Evolutionary conservation across 108 stramenopile genomes (phyloP).

Genomic region (Chaetoceros muelleri): DNA sequence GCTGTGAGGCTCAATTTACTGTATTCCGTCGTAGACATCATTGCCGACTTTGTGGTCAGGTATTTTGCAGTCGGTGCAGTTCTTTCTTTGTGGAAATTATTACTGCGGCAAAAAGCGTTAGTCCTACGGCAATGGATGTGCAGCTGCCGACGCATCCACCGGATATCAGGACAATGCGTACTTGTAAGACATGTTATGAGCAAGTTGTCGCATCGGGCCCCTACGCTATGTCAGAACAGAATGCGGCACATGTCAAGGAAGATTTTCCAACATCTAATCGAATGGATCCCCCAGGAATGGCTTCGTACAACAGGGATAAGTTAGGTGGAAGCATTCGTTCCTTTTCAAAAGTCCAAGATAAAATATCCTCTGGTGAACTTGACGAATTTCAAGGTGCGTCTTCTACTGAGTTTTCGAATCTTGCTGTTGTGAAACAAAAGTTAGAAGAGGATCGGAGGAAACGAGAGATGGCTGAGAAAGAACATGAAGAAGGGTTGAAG

Average conservation of each 20-base stretch:
- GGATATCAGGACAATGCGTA: constrained; percentile 31
- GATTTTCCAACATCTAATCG: no score
- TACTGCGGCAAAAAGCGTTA: neutral
- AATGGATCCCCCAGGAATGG: no score
- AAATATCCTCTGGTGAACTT: constrained; percentile 12
- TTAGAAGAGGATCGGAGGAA: constrained; percentile 22
- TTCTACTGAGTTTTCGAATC: constrained; percentile 20
- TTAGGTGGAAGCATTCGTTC: constrained; percentile 2
- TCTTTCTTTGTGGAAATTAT: constrained; percentile 59
- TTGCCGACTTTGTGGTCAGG: constrained; percentile 95
- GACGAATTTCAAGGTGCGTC: constrained; percentile 13
- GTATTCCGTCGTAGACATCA: constrained; percentile 92
- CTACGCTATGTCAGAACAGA: constrained; percentile 9
- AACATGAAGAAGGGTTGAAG: constrained; percentile 1
- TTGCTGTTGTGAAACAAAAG: constrained; percentile 23
- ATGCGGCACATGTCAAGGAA: constrained; percentile 13
- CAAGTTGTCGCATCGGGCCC: constrained; percentile 44
- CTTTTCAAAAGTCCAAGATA: constrained; percentile 3
- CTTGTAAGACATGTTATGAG: constrained; percentile 70
- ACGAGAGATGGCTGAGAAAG: constrained; percentile 16
- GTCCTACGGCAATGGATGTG: constrained; percentile 9
- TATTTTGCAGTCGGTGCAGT: constrained; percentile 91
- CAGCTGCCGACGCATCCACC: constrained; percentile 2
- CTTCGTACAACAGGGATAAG: constrained; percentile 6
- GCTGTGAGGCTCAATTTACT: constrained; percentile 89